Evolutionary conservation across 148 eudicot species (phyloP).

Genomic region (Heliamphora exappendiculata): DNA sequence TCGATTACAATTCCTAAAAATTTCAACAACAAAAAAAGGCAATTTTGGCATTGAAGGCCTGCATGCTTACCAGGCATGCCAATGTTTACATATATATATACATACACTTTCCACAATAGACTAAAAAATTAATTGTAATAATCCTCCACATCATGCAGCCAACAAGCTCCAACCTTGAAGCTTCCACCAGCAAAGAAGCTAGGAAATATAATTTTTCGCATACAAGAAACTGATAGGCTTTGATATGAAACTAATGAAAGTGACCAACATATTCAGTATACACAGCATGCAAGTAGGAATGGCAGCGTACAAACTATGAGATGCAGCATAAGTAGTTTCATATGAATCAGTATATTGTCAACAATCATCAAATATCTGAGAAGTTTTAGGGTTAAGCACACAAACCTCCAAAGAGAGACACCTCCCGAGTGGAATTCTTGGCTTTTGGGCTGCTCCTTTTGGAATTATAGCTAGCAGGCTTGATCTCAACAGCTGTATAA

Average conservation of each 20-base stretch:
- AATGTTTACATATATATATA: neutral
- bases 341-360: neutral
- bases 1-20: neutral
- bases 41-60: neutral
- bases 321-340: neutral
- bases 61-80: neutral
- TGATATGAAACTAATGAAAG: neutral
- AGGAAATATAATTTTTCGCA: neutral
- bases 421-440: constrained; percentile 63
- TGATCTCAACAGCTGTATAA: constrained; percentile 43
- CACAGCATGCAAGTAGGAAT: neutral
- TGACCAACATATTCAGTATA: neutral
- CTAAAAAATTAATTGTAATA: neutral
- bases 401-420: constrained; percentile 87
- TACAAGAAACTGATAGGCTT: neutral
- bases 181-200: neutral
- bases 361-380: neutral
- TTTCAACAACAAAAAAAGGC: neutral
- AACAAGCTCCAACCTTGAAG: neutral
- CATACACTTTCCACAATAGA: neutral
- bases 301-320: neutral
- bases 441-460: constrained; percentile 84
- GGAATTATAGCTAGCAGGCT: constrained; percentile 39
- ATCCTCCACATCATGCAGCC: neutral
- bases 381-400: neutral